Conservation (phyloP, 768 basidiomycete species). For the Botryobasidium botryosum region DNA sequence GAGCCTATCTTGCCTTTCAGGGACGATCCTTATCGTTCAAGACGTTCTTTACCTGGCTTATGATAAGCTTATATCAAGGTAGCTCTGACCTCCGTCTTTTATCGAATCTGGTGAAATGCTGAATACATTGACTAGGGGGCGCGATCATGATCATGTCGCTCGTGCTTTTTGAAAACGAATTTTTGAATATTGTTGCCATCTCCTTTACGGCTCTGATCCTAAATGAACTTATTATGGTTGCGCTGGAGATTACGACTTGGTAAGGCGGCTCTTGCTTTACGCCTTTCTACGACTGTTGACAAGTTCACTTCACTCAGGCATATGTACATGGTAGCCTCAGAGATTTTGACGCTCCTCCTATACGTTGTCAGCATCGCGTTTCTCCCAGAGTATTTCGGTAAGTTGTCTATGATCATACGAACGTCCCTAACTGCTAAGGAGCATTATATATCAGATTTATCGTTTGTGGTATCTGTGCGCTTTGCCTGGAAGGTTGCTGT, state of each 20-base stretch:
- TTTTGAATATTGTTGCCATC: conserved; percentile 94
- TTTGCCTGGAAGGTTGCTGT: conserved; percentile 93
- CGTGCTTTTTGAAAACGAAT: conserved; percentile 90
- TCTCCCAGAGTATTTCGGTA: conserved; percentile 94
- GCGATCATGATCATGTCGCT: conserved; percentile 99
- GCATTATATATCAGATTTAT: conserved; percentile 44
- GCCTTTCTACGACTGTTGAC: background rate
- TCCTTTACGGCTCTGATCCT: conserved; percentile 92
- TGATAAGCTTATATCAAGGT: conserved; percentile 98
- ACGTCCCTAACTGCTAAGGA: background rate
- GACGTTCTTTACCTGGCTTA: conserved; percentile 96
- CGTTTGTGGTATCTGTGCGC: conserved; percentile 72
- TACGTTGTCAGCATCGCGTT: conserved; percentile 87
- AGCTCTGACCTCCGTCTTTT: background rate
- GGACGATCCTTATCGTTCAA: conserved; percentile 90
- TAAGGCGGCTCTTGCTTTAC: conserved; percentile 18
- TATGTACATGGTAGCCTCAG: conserved; percentile 83
- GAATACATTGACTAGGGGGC: conserved; percentile 39
- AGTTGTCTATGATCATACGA: conserved; percentile 17
- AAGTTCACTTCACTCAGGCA: conserved; percentile 40
- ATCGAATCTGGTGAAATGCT: background rate
- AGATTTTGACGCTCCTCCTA: conserved; percentile 72
- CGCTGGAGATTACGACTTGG: conserved; percentile 96
- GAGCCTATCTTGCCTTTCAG: conserved; percentile 24
- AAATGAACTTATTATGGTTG: conserved; percentile 98